Evolutionary conservation across 306 rosid genomes (phyloP), one percentile per base, ranked within the genome.

Genomic region (Trifolium repens): DNA sequence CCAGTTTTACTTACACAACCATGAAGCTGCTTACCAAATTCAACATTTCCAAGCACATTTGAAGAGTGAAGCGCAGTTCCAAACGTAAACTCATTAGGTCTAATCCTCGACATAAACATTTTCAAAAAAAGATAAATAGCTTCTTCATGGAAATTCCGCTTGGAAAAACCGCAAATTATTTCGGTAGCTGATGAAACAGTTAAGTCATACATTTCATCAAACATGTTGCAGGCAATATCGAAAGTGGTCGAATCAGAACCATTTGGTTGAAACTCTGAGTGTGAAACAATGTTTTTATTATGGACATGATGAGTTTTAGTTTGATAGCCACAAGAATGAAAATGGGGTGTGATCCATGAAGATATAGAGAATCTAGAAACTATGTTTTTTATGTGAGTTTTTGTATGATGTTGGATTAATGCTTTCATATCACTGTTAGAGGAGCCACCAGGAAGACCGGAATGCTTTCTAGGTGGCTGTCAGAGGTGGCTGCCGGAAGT

Each of bases 51-150:
- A 8, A 81, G 65, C 5, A 74, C 75, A 49, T 89, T 89, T 1
- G 86, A 85, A 7, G 97, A 88, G 64, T 79, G 89, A 83, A 86
- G 44, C 77, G 89, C 80, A 27, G 96, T 89, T 46, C 94, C 91
- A 75, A 91, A 91, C 5, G 97, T 93, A 79, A 83, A 91, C 79
- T 88, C 94, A 13, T 86, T 91, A 27, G 98, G 98, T 54, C 85
- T 85, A 32, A 85, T 75, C 44, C 39, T 78, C 0, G 85, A 85
- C 5, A 67, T 83, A 71, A 91, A 79, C 91, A 94, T 90, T 61
- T 84, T 82, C 6, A 90, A 82, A 75, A 94, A 91, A 30, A 90
- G 94, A 76, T 39, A 66, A 3, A 85, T 32, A 4, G 93, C 94
- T 42, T 88, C 88, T 73, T 73, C 80, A 64, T 91, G 81, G 27